Conservation (phyloP, 768 basidiomycete species). For the Galerina sulciceps region DNA sequence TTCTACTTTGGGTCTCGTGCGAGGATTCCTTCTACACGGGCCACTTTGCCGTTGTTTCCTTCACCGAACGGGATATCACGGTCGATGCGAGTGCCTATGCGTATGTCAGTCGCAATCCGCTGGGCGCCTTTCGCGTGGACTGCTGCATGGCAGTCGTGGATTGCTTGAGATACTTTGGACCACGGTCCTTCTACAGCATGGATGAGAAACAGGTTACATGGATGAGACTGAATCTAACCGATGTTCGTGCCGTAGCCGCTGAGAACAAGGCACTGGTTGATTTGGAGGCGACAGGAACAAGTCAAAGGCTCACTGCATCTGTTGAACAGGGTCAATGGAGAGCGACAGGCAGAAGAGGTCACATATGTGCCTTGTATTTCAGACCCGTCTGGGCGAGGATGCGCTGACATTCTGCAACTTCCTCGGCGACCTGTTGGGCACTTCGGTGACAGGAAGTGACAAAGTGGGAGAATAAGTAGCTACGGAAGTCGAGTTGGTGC, state of each 20-base stretch:
- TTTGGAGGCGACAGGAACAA: background rate
- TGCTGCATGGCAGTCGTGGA: conserved; percentile 89
- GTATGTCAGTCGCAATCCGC: conserved; percentile 88
- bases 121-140: conserved; percentile 79
- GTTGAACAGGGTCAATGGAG: conserved; percentile 10
- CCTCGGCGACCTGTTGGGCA: conserved; percentile 64
- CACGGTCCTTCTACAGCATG: conserved; percentile 75
- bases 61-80: conserved; percentile 61
- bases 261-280: conserved; percentile 1
- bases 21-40: conserved; percentile 81
- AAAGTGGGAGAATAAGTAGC: background rate
- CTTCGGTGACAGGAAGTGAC: background rate
- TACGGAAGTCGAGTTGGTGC: conserved; percentile 75
- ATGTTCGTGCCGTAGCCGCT: conserved; percentile 94
- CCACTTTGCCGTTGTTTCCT: conserved; percentile 82
- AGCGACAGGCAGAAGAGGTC: background rate
- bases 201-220: background rate
- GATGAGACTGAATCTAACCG: conserved; percentile 48
- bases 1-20: conserved; percentile 34
- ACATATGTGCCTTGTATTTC: conserved; percentile 65
- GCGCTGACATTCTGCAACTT: conserved; percentile 82
- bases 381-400: conserved; percentile 85
- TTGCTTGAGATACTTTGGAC: conserved; percentile 81
- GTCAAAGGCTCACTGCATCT: conserved; percentile 69
- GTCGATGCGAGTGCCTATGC: conserved; percentile 89